Base-by-base conservation (phyloP, 805 yeast genomes). In the Starmerella stigmatis region DNA sequence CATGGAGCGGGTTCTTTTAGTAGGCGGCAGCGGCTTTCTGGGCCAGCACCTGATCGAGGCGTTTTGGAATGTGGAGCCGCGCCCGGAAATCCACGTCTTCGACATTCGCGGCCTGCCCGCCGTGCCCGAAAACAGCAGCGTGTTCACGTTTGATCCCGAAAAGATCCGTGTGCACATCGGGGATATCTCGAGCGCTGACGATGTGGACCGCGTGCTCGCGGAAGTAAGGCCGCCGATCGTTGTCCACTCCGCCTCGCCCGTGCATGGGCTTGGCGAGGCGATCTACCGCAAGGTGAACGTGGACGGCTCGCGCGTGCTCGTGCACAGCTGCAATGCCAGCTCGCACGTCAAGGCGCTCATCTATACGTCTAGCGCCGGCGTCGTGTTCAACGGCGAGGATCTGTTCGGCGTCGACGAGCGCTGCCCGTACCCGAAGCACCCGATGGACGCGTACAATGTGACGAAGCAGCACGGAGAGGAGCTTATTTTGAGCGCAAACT, bases 301-400 rank as follows among this genome's bases (percentile, higher is more conserved):
- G 25, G 74, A 76, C 37, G 99, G 99, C 33, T 92, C 98, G 1
- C 67, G 69, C 46, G 84, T 79, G 50, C 72, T 92, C 28, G 65
- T 89, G 32, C 67, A 73, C 37, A 80, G 79, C 41, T 77, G 88
- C 36, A 69, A 74, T 54, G 34, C 11, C 15, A 62, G 63, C 10
- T 66, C 68, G 4, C 39, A 42, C 16, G 71, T 78, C 8, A 72
- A 72, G 49, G 89, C 88, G 0, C 68, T 92, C 30, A 94, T 92
- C 2, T 92, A 88, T 66, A 92, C 99, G 1, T 88, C 96, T 0
- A 85, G 96, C 2, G 97, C 98, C 0, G 96, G 98, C 53, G 98
- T 92, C 22, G 81, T 88, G 26, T 92, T 92, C 69, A 84, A 89
- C 61, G 99, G 99, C n/a, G 81, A 77, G 49, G 94, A 89, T 59